Evolutionary conservation across 116 monocot species (phyloP).

Genomic region (Iris pallida): DNA sequence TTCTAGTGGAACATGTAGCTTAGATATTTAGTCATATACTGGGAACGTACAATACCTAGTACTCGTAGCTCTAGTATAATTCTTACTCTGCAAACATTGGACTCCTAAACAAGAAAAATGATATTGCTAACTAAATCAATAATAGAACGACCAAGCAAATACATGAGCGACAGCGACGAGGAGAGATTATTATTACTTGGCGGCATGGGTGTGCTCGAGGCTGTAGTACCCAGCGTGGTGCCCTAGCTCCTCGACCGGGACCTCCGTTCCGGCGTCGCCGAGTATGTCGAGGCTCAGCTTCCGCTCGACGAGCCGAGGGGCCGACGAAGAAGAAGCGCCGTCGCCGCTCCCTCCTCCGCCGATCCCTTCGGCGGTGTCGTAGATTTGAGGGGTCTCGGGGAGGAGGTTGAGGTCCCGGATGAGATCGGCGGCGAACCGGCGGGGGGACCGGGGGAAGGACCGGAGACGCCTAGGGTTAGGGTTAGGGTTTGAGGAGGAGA

Average conservation of each 20-base stretch:
- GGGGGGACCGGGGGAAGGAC: slow-evolving; percentile 9
- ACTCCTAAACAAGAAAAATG: no score
- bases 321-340: background rate
- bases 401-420: slow-evolving; percentile 57
- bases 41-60: no score
- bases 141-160: background rate
- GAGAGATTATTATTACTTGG: slow-evolving; percentile 22
- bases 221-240: slow-evolving; percentile 69
- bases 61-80: no score
- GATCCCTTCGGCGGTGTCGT: background rate
- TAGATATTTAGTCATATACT: no score
- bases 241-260: slow-evolving; percentile 46
- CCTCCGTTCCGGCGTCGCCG: slow-evolving; percentile 36
- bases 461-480: slow-evolving; percentile 4
- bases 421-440: slow-evolving; percentile 36
- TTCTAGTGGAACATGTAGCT: no score
- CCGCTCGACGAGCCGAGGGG: slow-evolving; percentile 41
- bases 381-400: slow-evolving; percentile 18
- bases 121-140: background rate
- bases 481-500: background rate
- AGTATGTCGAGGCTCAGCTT: slow-evolving; percentile 41
- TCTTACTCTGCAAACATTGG: no score
- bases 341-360: background rate
- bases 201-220: slow-evolving; percentile 61
- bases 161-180: background rate